Evolutionary conservation across 345 rosid genomes (phyloP).

Genomic region (Eucalyptus leucophloia): DNA sequence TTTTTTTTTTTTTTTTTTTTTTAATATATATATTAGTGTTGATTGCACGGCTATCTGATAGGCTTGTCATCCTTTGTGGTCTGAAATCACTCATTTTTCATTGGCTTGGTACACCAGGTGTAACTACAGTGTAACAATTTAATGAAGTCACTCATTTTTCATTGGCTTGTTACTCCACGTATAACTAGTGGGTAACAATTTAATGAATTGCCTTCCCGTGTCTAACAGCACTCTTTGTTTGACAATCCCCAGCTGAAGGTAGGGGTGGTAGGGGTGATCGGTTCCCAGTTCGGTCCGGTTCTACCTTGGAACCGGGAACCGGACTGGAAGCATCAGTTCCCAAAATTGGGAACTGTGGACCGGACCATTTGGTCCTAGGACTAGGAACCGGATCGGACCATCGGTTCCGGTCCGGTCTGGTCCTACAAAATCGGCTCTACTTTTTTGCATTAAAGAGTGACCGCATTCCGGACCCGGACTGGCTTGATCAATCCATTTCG

Average conservation of each 20-base stretch:
- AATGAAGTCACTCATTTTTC: background rate
- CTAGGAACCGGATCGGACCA: no score
- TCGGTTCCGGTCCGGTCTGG: no score
- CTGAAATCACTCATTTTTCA: background rate
- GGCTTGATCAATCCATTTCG: no score
- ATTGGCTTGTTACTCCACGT: background rate
- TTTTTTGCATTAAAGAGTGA: no score
- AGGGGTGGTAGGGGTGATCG: no score
- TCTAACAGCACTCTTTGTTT: background rate
- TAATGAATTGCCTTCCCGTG: background rate
- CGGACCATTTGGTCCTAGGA: no score
- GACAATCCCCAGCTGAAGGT: background rate
- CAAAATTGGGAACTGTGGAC: no score
- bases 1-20: no score
- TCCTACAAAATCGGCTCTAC: no score
- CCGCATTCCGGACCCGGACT: rapidly evolving
- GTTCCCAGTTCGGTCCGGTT: no score
- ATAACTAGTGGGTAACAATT: background rate
- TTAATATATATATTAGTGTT: background rate
- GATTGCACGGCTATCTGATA: background rate
- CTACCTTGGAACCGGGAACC: no score
- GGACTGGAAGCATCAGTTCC: rapidly evolving
- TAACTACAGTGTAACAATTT: background rate
- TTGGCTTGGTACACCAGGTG: background rate
- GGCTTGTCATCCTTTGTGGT: background rate